Conservation (phyloP, 2,329 filamentous ascomycete genomes). For the Neopestalotiopsis sp. region DNA sequence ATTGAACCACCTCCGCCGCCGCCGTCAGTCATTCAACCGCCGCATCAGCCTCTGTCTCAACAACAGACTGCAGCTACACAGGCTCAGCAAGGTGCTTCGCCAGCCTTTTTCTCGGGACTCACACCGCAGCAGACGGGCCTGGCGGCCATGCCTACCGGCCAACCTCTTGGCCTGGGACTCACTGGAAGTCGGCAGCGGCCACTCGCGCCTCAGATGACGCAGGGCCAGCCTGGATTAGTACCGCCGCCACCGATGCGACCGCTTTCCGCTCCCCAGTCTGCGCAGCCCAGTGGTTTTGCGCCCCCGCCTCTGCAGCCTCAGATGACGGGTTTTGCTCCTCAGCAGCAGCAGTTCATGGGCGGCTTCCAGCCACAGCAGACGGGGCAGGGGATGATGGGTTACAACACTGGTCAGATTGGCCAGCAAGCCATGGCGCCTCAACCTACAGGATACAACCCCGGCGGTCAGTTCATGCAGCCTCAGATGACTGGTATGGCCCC, state of each 20-base stretch:
- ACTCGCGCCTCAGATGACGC: slow-evolving; percentile 67
- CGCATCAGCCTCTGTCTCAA: slow-evolving; percentile 38
- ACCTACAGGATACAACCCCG: slow-evolving; percentile 41
- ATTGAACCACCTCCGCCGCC: slow-evolving; percentile 35
- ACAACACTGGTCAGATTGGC: slow-evolving; percentile 43
- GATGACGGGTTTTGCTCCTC: slow-evolving; percentile 79
- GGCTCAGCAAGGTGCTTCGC: slow-evolving; percentile 59
- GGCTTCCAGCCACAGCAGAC: slow-evolving; percentile 46
- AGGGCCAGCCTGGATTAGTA: slow-evolving; percentile 68
- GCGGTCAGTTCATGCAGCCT: slow-evolving; percentile 50
- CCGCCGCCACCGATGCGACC: slow-evolving; percentile 81
- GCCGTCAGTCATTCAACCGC: slow-evolving; percentile 38
- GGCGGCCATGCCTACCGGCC: slow-evolving; percentile 39
- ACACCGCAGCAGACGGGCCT: slow-evolving; percentile 54
- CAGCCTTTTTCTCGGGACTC: slow-evolving; percentile 61
- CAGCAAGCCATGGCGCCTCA: slow-evolving; percentile 32
- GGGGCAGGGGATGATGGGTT: slow-evolving; percentile 45
- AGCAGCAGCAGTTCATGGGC: slow-evolving; percentile 62
- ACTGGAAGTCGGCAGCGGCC: slow-evolving; percentile 70
- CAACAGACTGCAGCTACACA: slow-evolving; percentile 44
- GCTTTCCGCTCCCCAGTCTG: slow-evolving; percentile 85
- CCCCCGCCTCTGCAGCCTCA: slow-evolving; percentile 82
- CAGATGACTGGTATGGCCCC: slow-evolving; percentile 46
- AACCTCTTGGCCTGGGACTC: slow-evolving; percentile 50
- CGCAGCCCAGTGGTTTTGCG: slow-evolving; percentile 74